A percentile compares a stretch with the other conserved stretches of the same genome.
phyloP scores from a whole-genome alignment of 2,329 filamentous ascomycete genomes.

The Neurospora crassa region DNA sequence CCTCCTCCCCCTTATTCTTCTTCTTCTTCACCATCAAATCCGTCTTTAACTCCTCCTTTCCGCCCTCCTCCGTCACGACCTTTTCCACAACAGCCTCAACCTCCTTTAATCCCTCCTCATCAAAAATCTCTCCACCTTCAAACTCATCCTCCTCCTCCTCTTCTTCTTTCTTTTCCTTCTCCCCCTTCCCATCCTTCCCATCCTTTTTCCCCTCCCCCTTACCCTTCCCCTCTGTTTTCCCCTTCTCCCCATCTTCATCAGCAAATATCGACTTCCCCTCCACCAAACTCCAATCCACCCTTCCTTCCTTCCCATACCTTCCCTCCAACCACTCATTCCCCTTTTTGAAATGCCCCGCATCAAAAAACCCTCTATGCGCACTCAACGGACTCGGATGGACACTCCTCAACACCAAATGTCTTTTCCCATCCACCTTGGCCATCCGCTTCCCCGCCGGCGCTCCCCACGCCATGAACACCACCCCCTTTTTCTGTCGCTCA shows the following conservation, averaged over 20 bases:
- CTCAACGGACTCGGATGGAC: constrained; percentile 93
- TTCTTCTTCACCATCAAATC: constrained; percentile 8
- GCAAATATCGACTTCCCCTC: constrained; percentile 12
- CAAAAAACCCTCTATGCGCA: constrained; percentile 72
- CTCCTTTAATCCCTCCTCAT: constrained; percentile 4
- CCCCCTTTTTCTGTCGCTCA: constrained; percentile 64
- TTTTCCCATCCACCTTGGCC: constrained; percentile 57
- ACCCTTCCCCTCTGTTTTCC: no score
- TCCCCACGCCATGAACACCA: constrained; percentile 95
- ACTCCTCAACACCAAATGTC: constrained; percentile 74
- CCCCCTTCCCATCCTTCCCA: constrained; percentile 1
- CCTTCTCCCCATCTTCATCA: constrained; percentile 7
- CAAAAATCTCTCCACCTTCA: constrained; percentile 10
- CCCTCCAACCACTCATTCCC: constrained; percentile 76
- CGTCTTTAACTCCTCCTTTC: constrained; percentile 9
- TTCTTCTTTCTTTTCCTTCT: background rate
- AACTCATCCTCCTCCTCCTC: constrained; percentile 9
- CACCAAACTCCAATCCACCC: constrained; percentile 73
- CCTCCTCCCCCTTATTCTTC: background rate
- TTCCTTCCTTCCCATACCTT: constrained; percentile 68
- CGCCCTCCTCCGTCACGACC: constrained; percentile 4
- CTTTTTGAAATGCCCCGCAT: constrained; percentile 71
- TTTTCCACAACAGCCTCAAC: constrained; percentile 16
- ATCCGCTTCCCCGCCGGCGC: constrained; percentile 74
- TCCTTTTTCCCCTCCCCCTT: no score